A percentile compares a stretch with the other conserved stretches of the same genome.
These are phyloP conservation scores for Amphibolis antarctica DNA, from an alignment of 106 monocot genomes.

Conservation along the genomic window DNA sequence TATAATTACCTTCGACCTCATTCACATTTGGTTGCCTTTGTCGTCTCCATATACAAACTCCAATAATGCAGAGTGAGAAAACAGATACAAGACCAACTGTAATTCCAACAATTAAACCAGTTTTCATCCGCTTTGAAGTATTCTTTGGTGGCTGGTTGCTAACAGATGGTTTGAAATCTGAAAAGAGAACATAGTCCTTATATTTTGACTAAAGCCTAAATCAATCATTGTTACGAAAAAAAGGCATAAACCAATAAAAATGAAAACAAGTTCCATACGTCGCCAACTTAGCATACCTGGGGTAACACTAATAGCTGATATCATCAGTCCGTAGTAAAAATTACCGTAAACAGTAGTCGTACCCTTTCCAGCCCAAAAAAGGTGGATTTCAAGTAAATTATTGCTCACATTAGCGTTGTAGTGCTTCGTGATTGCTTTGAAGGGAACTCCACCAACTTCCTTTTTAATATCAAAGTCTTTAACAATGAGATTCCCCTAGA, in stretches of 20 bases:
- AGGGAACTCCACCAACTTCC: conserved; percentile 11
- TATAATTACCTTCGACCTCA: conserved; percentile 18
- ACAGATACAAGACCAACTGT: conserved; percentile 4
- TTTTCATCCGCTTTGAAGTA: conserved; percentile 2
- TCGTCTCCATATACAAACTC: background rate
- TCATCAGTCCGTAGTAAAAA: conserved; percentile 11
- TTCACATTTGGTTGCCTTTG: background rate
- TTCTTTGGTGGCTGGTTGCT: conserved; percentile 8
- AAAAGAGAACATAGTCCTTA: background rate
- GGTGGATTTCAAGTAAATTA: conserved; percentile 19
- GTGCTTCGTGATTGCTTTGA: conserved; percentile 9
- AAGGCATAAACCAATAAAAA: background rate
- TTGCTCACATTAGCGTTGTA: conserved; percentile 8
- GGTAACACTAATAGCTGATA: conserved; percentile 15
- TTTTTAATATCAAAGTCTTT: conserved; percentile 24
- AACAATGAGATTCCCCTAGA: conserved; percentile 8
- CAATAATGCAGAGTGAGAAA: background rate
- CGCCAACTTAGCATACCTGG: conserved; percentile 7
- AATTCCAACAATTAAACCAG: conserved; percentile 11
- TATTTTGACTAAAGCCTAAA: background rate
- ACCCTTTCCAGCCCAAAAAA: conserved; percentile 24
- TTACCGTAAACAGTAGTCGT: conserved; percentile 9
- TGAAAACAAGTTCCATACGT: no score
- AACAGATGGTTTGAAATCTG: conserved; percentile 24
- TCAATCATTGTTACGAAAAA: background rate